A percentile compares a stretch with the other conserved stretches of the same genome.
Evolutionary conservation across 768 basidiomycete genomes (phyloP).

Genomic region (Amanita phalloides): DNA sequence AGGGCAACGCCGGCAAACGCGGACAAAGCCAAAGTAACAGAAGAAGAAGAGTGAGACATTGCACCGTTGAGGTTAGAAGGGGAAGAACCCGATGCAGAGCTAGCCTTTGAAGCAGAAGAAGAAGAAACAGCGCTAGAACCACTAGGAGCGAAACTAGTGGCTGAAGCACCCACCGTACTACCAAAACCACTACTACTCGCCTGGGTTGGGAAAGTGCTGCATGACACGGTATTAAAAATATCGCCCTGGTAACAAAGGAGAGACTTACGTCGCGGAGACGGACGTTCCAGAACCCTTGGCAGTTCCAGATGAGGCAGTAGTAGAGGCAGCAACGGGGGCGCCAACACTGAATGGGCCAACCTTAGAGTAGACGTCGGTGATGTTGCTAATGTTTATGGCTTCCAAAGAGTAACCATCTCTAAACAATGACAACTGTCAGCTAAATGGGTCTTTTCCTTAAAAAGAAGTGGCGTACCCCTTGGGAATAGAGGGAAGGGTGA

Average conservation of each 20-base stretch:
- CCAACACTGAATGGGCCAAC: conserved; percentile 33
- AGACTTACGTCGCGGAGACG: neutral
- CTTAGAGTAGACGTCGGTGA: conserved; percentile 30
- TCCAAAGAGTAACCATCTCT: conserved; percentile 40
- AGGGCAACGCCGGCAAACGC: conserved; percentile 3
- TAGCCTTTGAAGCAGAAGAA: conserved; percentile 6
- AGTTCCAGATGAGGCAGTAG: conserved; percentile 4
- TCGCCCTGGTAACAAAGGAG: neutral
- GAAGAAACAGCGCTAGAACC: conserved; percentile 6
- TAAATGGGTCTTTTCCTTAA: neutral
- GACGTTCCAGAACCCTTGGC: neutral
- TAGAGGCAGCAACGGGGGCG: conserved; percentile 7
- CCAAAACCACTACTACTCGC: conserved; percentile 9
- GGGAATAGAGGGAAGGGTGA: conserved; percentile 39
- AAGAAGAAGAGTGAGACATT: conserved; percentile 6
- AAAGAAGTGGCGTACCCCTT: conserved; percentile 28
- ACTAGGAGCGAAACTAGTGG: conserved; percentile 8
- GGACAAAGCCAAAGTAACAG: conserved; percentile 2
- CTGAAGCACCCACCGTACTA: conserved; percentile 4
- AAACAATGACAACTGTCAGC: neutral
- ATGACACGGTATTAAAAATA: neutral
- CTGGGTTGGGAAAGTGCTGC: neutral
- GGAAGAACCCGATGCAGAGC: neutral
- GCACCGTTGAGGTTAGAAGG: conserved; percentile 8
- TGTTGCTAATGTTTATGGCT: conserved; percentile 34